A percentile compares a stretch with the other conserved stretches of the same genome.
Evolutionary conservation across 2,329 filamentous ascomycete genomes (phyloP).

Genomic region (Kalmusia sp.): DNA sequence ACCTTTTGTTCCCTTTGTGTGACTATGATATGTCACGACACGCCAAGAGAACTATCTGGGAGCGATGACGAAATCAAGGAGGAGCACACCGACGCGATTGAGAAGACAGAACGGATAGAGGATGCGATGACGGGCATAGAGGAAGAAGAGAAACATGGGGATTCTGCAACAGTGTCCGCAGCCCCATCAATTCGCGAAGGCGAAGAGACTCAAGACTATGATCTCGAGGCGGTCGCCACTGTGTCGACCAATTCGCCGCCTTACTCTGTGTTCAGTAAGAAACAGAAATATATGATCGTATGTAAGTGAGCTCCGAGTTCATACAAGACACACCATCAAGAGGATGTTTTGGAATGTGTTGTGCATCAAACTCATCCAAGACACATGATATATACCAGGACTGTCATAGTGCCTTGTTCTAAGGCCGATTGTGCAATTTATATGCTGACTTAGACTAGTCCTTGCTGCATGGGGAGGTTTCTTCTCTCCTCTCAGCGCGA

Average conservation of each 20-base stretch:
- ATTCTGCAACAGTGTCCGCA: constrained; percentile 3
- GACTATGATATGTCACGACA: constrained; percentile 4
- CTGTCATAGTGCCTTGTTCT: not conserved
- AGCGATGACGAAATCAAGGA: not conserved
- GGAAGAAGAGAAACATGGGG: not conserved
- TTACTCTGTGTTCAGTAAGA: constrained; percentile 28
- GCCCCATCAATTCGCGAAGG: constrained; percentile 9
- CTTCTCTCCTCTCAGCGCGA: constrained; percentile 55
- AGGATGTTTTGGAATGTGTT: too few species aligned
- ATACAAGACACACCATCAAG: too few species aligned
- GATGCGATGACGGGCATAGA: not conserved
- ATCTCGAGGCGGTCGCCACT: constrained; percentile 22
- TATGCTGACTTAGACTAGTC: not conserved
- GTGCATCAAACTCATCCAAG: too few species aligned
- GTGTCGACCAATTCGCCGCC: constrained; percentile 18
- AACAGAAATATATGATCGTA: constrained; percentile 45
- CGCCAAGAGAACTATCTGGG: not conserved
- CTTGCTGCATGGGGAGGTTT: constrained; percentile 56
- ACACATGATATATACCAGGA: too few species aligned
- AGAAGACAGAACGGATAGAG: not conserved
- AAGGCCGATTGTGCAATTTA: too few species aligned
- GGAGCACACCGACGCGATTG: not conserved
- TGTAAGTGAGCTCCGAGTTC: constrained; percentile 19
- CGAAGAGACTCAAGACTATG: constrained; percentile 9
- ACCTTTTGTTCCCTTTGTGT: not conserved